These are phyloP conservation scores for Protostelium mycophagum DNA, from an alignment of 78 protist species.

Conservation along the genomic window DNA sequence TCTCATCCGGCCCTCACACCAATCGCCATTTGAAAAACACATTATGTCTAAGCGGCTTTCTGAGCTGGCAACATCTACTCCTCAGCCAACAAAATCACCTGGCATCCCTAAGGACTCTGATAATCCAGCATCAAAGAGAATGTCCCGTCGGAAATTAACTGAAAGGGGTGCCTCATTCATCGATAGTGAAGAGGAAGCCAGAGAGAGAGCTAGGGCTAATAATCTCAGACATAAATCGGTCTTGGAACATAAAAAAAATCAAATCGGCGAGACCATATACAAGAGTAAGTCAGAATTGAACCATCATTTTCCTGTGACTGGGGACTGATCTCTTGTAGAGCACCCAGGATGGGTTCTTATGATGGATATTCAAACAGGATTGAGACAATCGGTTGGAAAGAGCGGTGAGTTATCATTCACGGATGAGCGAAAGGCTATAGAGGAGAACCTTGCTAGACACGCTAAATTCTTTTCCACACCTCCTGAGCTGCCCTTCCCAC, in stretches of 20 bases:
- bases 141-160: not conserved
- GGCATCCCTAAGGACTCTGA: not conserved
- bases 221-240: slow-evolving; percentile 4
- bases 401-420: not conserved
- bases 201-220: slow-evolving; percentile 28
- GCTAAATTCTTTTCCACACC: not conserved
- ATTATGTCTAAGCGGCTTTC: too few species aligned
- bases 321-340: not conserved
- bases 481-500: not conserved
- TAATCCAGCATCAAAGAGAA: not conserved
- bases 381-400: slow-evolving; percentile 58
- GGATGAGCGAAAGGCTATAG: not conserved
- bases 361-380: slow-evolving; percentile 57
- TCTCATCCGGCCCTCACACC: too few species aligned
- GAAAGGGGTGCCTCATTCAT: not conserved
- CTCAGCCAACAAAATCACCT: too few species aligned
- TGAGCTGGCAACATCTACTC: too few species aligned
- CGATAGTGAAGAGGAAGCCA: slow-evolving; percentile 6
- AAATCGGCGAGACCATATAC: slow-evolving; percentile 34
- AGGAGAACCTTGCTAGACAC: slow-evolving; percentile 7
- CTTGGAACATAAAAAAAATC: slow-evolving; percentile 46
- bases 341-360: slow-evolving; percentile 59
- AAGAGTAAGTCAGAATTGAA: slow-evolving; percentile 3
- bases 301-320: not conserved
- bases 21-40: too few species aligned